A percentile compares a stretch with the other conserved stretches of the same genome.
Evolutionary conservation across 2,329 filamentous ascomycete genomes (phyloP).

Genomic region (Penicillium sp.): DNA sequence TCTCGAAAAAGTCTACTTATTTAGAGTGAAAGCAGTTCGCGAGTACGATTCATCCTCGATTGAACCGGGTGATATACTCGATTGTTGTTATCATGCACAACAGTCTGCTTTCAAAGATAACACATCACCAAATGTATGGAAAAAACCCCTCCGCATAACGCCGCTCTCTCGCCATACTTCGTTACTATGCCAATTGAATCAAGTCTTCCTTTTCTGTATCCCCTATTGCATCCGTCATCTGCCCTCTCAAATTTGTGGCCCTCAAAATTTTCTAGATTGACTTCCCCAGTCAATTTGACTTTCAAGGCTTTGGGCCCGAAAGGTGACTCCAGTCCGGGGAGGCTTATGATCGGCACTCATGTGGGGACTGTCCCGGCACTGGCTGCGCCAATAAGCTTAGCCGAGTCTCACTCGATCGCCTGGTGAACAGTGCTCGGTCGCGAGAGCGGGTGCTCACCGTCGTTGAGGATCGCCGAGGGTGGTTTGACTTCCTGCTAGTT

Average conservation of each 20-base stretch:
- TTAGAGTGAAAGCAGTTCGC: background rate
- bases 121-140: background rate
- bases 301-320: background rate
- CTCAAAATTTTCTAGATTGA: too few species aligned
- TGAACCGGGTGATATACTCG: background rate
- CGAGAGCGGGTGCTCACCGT: slow-evolving; percentile 7
- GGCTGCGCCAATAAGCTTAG: slow-evolving; percentile 16
- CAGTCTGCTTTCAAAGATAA: background rate
- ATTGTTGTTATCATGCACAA: background rate
- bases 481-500: background rate
- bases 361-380: slow-evolving; percentile 10
- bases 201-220: background rate
- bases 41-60: background rate
- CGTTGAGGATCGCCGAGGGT: background rate
- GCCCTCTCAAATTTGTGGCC: background rate
- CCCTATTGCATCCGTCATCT: background rate
- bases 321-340: slow-evolving; percentile 11
- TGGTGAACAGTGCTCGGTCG: slow-evolving; percentile 17
- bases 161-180: background rate
- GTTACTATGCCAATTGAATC: background rate
- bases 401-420: slow-evolving; percentile 15
- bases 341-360: slow-evolving; percentile 17
- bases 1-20: background rate
- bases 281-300: background rate
- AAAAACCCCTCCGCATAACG: background rate